Percentiles rank a stretch among this genome's conserved stretches.
phyloP scores from a whole-genome alignment of 1,139 yeast genomes.

The Hemisphaericaspora xylofermentans region DNA sequence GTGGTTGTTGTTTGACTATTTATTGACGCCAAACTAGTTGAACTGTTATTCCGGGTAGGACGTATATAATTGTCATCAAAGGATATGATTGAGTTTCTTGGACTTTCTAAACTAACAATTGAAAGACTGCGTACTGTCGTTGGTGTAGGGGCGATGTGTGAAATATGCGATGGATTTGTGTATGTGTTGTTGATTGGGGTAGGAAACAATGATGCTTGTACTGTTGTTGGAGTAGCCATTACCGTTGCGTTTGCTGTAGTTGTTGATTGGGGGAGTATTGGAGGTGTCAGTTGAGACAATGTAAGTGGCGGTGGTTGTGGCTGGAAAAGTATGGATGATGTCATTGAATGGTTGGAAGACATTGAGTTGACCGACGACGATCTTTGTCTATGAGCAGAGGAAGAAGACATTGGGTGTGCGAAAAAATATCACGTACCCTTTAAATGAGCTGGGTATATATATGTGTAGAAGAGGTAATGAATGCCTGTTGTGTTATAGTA shows the following conservation, averaged over 20 bases:
- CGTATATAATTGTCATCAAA: conserved; percentile 33
- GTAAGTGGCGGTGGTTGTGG: conserved; percentile 1
- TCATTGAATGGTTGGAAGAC: conserved; percentile 25
- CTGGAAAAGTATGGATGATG: conserved; percentile 2
- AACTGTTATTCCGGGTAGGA: conserved; percentile 35
- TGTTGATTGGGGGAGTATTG: conserved; percentile 1
- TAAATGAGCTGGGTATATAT: not conserved
- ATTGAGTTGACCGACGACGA: conserved; percentile 39
- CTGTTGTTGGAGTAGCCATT: conserved; percentile 3
- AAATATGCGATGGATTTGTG: not conserved
- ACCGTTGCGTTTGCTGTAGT: not conserved
- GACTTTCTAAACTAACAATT: conserved; percentile 40
- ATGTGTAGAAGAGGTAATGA: not conserved
- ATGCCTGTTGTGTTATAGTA: no score
- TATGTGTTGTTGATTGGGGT: not conserved
- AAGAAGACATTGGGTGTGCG: not conserved
- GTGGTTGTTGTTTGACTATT: conserved; percentile 1
- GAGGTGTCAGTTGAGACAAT: conserved; percentile 3
- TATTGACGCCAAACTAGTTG: conserved; percentile 28
- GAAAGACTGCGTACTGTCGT: conserved; percentile 34
- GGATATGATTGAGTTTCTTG: conserved; percentile 44
- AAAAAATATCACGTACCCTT: no score
- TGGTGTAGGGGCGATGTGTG: conserved; percentile 14
- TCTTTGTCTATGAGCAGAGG: conserved; percentile 19
- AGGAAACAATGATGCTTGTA: conserved; percentile 3